Evolutionary conservation across 495 filamentous ascomycete species (phyloP).

Genomic region (Corynascus novoguineensis): DNA sequence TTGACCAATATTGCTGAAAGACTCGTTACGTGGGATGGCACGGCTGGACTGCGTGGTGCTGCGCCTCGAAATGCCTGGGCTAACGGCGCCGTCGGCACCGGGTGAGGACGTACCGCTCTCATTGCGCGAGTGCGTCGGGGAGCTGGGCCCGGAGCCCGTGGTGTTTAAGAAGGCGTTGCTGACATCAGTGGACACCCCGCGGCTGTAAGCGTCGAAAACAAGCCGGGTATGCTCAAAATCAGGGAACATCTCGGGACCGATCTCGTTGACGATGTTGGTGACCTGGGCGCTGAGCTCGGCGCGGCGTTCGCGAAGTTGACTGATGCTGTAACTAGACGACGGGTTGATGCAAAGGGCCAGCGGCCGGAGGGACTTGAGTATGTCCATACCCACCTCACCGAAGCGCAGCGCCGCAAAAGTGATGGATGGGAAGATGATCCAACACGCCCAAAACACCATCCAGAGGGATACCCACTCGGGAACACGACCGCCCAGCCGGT

Average conservation of each 20-base stretch:
- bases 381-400: slow-evolving; percentile 97
- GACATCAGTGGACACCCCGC: slow-evolving; percentile 18
- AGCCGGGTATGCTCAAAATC: slow-evolving; percentile 87
- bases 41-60: slow-evolving; percentile 43
- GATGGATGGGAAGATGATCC: slow-evolving; percentile 78
- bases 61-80: slow-evolving; percentile 27
- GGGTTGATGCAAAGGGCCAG: slow-evolving; percentile 86
- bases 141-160: neutral
- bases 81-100: slow-evolving; percentile 18
- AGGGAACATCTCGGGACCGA: slow-evolving; percentile 93
- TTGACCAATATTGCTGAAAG: slow-evolving; percentile 78
- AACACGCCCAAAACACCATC: slow-evolving; percentile 62
- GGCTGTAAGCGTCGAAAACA: slow-evolving; percentile 45
- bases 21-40: slow-evolving; percentile 78
- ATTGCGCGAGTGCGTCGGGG: slow-evolving; percentile 9
- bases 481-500: slow-evolving; percentile 72
- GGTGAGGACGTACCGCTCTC: slow-evolving; percentile 29
- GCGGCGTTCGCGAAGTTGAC: slow-evolving; percentile 68
- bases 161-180: slow-evolving; percentile 11
- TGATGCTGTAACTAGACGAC: slow-evolving; percentile 73
- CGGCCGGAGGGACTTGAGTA: slow-evolving; percentile 87
- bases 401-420: slow-evolving; percentile 93
- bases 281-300: slow-evolving; percentile 73
- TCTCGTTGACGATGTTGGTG: slow-evolving; percentile 85
- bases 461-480: slow-evolving; percentile 78